phyloP scores from a whole-genome alignment of 1,139 yeast genomes.

The Protomyces gravidus region DNA sequence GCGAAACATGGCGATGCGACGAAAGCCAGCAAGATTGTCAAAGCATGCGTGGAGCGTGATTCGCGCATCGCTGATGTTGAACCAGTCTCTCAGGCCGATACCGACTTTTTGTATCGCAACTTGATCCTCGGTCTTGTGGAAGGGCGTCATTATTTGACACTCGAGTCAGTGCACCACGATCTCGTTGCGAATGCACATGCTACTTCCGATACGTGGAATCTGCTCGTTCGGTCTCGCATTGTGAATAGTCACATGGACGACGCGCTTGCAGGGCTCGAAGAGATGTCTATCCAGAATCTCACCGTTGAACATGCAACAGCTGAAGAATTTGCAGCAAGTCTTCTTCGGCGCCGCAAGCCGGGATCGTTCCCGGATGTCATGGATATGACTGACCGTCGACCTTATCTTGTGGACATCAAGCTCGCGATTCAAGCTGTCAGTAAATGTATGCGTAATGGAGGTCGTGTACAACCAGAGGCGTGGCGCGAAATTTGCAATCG shows the following conservation, averaged over 20 bases:
- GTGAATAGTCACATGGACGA: constrained; percentile 1
- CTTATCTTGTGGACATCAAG: constrained; percentile 17
- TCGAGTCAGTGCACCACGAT: constrained; percentile 4
- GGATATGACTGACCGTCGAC: constrained; percentile 15
- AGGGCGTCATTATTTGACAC: neutral
- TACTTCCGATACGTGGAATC: constrained; percentile 25
- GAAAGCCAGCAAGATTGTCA: constrained; percentile 3
- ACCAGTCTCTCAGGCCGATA: neutral
- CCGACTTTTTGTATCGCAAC: constrained; percentile 8
- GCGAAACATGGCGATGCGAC: constrained; percentile 6
- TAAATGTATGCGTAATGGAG: constrained; percentile 22
- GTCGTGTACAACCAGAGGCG: constrained; percentile 25
- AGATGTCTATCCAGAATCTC: constrained; percentile 6
- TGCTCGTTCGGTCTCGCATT: constrained; percentile 17
- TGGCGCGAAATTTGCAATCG: constrained; percentile 28
- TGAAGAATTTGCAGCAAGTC: constrained; percentile 1
- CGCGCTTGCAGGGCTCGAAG: constrained; percentile 9
- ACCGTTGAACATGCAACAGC: constrained; percentile 25
- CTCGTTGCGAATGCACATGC: constrained; percentile 1
- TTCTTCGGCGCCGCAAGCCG: constrained; percentile 8
- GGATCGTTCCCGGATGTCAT: constrained; percentile 7
- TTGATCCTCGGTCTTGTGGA: constrained; percentile 20
- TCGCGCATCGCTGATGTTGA: neutral
- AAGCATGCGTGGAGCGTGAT: neutral
- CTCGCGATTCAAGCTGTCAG: constrained; percentile 9